Evolutionary conservation across 2,329 filamentous ascomycete genomes (phyloP).

Genomic region (Scedosporium minutisporum): DNA sequence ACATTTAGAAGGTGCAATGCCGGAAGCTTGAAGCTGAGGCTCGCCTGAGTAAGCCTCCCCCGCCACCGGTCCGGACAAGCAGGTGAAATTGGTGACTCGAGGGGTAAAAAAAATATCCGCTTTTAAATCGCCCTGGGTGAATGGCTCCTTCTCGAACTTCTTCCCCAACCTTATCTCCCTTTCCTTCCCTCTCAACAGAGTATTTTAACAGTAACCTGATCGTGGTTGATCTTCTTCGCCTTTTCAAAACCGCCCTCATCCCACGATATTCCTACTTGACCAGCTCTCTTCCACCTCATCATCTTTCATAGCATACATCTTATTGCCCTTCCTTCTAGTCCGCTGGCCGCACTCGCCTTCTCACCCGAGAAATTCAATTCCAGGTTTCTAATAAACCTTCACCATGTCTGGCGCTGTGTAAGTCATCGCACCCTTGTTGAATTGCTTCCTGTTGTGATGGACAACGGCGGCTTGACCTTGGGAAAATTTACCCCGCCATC

Average conservation of each 20-base stretch:
- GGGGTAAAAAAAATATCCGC: slow-evolving; percentile 6
- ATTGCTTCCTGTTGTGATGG: neutral
- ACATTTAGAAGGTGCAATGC: neutral
- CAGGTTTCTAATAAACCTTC: slow-evolving; percentile 13
- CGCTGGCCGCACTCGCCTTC: neutral
- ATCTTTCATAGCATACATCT: neutral
- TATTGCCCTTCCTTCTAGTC: neutral
- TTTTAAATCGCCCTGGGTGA: slow-evolving; percentile 2
- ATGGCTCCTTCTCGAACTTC: slow-evolving; percentile 2
- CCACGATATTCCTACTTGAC: neutral
- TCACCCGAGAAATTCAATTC: neutral
- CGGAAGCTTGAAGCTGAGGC: neutral
- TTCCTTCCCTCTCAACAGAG: neutral
- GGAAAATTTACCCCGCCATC: slow-evolving; percentile 13
- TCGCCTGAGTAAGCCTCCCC: slow-evolving; percentile 7
- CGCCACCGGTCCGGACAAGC: slow-evolving; percentile 2
- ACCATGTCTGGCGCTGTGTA: slow-evolving; percentile 61
- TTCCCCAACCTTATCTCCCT: neutral
- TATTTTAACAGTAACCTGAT: neutral
- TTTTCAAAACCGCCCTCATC: neutral
- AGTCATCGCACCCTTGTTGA: slow-evolving; percentile 28
- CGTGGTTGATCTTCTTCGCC: slow-evolving; percentile 2
- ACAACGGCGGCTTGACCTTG: neutral
- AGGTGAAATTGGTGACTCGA: neutral
- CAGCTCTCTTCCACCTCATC: neutral